A percentile compares a stretch with the other conserved stretches of the same genome.
phyloP scores from a whole-genome alignment of 2,329 filamentous ascomycete species.

The Blastomyces emzantsi region DNA sequence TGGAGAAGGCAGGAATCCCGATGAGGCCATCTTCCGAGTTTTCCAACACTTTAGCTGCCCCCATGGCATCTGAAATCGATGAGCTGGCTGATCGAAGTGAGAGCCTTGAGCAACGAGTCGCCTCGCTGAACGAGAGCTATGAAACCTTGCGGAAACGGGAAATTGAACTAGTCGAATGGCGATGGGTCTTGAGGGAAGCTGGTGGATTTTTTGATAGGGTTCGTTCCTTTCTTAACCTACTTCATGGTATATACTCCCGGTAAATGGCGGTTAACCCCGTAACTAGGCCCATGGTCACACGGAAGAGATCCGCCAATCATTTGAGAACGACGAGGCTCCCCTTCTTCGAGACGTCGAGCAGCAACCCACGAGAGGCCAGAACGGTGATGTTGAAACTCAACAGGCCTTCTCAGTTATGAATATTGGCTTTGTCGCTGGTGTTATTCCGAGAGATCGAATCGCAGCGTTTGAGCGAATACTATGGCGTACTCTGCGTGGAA shows the following conservation, averaged over 20 bases:
- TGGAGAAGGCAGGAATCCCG: conserved; percentile 82
- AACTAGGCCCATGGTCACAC: conserved; percentile 79
- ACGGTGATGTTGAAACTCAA: conserved; percentile 50
- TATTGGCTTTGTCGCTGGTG: conserved; percentile 95
- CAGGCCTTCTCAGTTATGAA: conserved; percentile 95
- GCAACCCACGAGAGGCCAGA: conserved; percentile 51
- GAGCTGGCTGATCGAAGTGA: conserved; percentile 89
- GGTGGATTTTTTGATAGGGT: conserved; percentile 90
- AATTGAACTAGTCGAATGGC: conserved; percentile 95
- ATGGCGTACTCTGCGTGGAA: conserved; percentile 93
- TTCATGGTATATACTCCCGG: background rate
- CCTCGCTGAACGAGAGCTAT: conserved; percentile 93
- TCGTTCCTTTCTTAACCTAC: conserved; percentile 14
- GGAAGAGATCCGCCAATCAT: conserved; percentile 88
- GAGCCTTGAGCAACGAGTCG: conserved; percentile 81
- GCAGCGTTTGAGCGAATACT: conserved; percentile 94
- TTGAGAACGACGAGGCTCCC: conserved; percentile 81
- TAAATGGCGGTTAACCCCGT: conserved; percentile 6
- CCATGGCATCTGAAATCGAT: conserved; percentile 90
- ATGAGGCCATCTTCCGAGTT: conserved; percentile 90
- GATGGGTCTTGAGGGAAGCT: conserved; percentile 93
- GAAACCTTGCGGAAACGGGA: conserved; percentile 97
- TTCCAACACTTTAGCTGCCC: conserved; percentile 72
- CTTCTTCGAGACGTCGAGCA: conserved; percentile 90
- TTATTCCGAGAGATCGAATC: conserved; percentile 86